These are phyloP conservation scores for Populus tomentosa DNA, from an alignment of 441 rosid species.

Conservation along the genomic window DNA sequence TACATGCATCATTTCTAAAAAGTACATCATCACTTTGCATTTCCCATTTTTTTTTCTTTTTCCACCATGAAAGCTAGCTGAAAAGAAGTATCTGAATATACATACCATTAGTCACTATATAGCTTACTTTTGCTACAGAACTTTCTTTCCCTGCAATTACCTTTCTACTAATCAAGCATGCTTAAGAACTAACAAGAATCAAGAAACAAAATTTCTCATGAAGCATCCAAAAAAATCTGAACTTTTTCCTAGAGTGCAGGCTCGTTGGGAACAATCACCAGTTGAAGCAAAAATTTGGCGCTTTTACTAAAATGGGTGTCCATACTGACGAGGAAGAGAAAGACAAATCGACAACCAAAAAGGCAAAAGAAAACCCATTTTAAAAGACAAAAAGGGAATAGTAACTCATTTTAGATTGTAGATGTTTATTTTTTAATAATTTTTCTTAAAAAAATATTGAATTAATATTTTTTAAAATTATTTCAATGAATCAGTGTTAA, in stretches of 20 bases:
- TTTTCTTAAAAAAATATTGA: no score
- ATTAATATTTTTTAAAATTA: background rate
- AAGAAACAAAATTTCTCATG: constrained; percentile 3
- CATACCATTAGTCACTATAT: background rate
- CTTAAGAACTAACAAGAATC: background rate
- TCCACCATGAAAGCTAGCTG: constrained; percentile 14
- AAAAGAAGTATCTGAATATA: constrained; percentile 18
- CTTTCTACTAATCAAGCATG: constrained; percentile 3
- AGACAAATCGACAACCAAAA: background rate
- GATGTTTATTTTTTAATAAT: no score
- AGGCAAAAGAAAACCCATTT: constrained; percentile 6
- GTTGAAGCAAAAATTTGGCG: constrained; percentile 6
- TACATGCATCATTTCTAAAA: constrained; percentile 8
- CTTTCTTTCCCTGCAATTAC: constrained; percentile 7
- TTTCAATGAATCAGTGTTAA: no score
- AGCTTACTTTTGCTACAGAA: background rate
- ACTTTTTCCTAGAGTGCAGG: constrained; percentile 6
- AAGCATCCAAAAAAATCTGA: constrained; percentile 3
- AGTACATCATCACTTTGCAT: constrained; percentile 1
- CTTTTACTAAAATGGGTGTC: constrained; percentile 17
- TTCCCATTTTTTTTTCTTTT: constrained; percentile 12
- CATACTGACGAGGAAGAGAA: constrained; percentile 4
- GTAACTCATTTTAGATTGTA: no score
- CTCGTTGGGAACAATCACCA: constrained; percentile 14
- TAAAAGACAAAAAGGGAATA: background rate